Evolutionary conservation across 78 protist species (phyloP).

Genomic region (Protostelium mycophagum): DNA sequence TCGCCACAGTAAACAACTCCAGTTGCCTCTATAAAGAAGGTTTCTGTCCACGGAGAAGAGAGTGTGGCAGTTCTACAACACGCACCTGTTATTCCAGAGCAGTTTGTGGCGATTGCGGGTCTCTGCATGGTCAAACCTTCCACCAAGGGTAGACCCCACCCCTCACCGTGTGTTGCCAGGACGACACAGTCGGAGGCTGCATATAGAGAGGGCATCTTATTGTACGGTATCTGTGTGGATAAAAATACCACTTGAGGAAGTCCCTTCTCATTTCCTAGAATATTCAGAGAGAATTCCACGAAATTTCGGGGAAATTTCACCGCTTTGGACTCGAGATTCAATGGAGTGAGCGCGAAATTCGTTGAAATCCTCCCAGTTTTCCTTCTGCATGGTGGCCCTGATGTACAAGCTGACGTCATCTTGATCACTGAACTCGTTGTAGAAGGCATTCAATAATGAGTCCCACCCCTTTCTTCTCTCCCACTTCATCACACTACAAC

Average conservation of each 20-base stretch:
- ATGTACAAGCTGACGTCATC: conserved; percentile 15
- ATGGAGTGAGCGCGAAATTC: neutral
- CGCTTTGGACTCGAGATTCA: neutral
- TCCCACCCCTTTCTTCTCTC: conserved; percentile 52
- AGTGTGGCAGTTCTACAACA: neutral
- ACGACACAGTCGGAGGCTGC: conserved; percentile 16
- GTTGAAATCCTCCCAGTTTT: neutral
- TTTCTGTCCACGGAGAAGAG: too few species aligned
- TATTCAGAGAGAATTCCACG: neutral
- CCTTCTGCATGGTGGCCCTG: neutral
- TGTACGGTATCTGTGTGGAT: neutral
- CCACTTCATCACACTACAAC: conserved; percentile 35
- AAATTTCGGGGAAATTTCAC: neutral
- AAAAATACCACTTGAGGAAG: neutral
- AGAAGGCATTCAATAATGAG: conserved; percentile 18
- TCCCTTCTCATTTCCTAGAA: neutral
- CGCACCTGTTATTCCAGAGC: conserved; percentile 15
- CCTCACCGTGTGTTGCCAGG: conserved; percentile 32
- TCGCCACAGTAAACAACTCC: too few species aligned
- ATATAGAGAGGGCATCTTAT: conserved; percentile 20
- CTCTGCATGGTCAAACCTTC: conserved; percentile 22
- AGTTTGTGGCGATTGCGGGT: conserved; percentile 19
- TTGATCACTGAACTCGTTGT: neutral
- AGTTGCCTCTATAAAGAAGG: too few species aligned
- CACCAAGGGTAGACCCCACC: conserved; percentile 59